A percentile compares a stretch with the other conserved stretches of the same genome.
phyloP scores from a whole-genome alignment of 148 eudicot genomes.

The Bassia scoparia region DNA sequence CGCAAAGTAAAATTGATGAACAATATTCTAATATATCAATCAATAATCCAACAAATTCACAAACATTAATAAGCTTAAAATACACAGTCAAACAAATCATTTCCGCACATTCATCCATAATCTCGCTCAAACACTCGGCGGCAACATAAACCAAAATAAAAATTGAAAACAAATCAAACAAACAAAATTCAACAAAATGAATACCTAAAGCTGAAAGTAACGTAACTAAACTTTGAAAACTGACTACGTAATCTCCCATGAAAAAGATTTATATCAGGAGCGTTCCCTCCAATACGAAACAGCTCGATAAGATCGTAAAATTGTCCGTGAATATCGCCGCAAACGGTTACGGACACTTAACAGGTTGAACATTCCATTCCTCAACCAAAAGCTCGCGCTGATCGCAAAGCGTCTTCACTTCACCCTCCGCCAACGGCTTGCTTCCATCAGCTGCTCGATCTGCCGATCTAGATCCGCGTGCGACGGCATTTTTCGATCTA shows the following conservation, averaged over 20 bases:
- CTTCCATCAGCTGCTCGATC: slow-evolving; percentile 89
- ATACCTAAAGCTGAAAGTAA: neutral
- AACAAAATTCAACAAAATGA: neutral
- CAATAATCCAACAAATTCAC: neutral
- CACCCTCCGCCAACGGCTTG: slow-evolving; percentile 70
- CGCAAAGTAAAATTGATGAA: neutral
- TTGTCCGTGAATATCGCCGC: slow-evolving; percentile 95
- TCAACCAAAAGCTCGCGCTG: slow-evolving; percentile 96
- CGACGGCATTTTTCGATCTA: slow-evolving; percentile 49
- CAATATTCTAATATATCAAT: neutral
- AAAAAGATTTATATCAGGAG: slow-evolving; percentile 94
- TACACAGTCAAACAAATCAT: neutral
- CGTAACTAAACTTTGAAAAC: slow-evolving; percentile 19
- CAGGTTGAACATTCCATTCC: slow-evolving; percentile 92
- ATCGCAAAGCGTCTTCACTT: slow-evolving; percentile 79
- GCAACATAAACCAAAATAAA: neutral
- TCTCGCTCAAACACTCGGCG: neutral
- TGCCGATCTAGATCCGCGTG: slow-evolving; percentile 82
- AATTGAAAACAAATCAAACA: neutral
- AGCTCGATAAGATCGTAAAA: slow-evolving; percentile 88
- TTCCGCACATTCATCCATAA: neutral
- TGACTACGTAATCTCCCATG: slow-evolving; percentile 91
- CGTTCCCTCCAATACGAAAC: slow-evolving; percentile 79
- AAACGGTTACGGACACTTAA: slow-evolving; percentile 96
- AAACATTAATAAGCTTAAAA: neutral